These are phyloP conservation scores for Cladosporium sp. DNA, from an alignment of 2,329 filamentous ascomycete species.

Conservation along the genomic window DNA sequence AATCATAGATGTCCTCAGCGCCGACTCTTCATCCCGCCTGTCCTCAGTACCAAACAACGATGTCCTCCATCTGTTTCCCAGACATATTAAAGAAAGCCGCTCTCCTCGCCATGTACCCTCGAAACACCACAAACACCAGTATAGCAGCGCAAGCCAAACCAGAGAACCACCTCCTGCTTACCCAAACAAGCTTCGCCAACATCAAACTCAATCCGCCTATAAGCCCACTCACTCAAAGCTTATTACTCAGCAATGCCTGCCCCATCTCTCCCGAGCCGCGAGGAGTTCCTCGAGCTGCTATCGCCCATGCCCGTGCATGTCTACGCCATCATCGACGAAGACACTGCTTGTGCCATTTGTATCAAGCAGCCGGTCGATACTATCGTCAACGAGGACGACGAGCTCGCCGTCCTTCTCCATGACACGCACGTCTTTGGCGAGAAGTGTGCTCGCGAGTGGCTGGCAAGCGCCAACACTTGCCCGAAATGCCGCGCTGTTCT, in stretches of 20 bases:
- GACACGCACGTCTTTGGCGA: not conserved
- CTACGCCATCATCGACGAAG: not conserved
- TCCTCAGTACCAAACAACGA: too few species aligned
- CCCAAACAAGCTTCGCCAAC: too few species aligned
- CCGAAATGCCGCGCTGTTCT: not conserved
- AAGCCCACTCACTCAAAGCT: not conserved
- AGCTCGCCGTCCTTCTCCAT: constrained; percentile 4
- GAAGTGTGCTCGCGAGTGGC: not conserved
- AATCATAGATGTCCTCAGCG: too few species aligned
- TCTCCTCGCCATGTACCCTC: too few species aligned
- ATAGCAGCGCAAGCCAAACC: too few species aligned
- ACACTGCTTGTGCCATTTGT: not conserved
- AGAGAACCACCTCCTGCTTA: too few species aligned
- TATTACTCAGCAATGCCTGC: not conserved
- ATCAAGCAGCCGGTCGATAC: not conserved
- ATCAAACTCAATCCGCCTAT: too few species aligned
- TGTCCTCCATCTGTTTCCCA: too few species aligned
- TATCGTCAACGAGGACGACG: not conserved
- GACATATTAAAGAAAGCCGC: too few species aligned
- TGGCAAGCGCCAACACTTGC: not conserved
- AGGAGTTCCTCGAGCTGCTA: not conserved
- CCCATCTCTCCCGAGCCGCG: not conserved
- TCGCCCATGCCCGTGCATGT: not conserved
- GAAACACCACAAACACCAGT: too few species aligned
- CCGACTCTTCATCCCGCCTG: too few species aligned